These are phyloP conservation scores for Juncus effusus DNA, from an alignment of 176 grass and related monocot genomes.

Conservation along the genomic window DNA sequence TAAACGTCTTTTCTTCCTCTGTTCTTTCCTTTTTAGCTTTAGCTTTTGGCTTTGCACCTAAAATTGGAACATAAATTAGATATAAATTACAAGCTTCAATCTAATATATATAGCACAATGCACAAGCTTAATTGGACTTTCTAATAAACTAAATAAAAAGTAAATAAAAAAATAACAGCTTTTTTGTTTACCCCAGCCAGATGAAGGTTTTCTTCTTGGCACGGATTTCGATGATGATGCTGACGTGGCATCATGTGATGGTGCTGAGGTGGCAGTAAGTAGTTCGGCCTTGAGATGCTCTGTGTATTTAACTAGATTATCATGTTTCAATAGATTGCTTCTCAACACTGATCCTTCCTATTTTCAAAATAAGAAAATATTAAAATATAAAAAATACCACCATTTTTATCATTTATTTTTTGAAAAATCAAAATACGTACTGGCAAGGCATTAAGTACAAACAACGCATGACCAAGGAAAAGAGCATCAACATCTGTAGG, in stretches of 20 bases:
- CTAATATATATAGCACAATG: background rate
- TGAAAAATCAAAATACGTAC: slow-evolving; percentile 42
- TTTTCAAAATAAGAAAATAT: background rate
- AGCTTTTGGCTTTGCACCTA: slow-evolving; percentile 64
- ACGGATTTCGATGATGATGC: slow-evolving; percentile 35
- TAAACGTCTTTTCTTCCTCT: slow-evolving; percentile 78
- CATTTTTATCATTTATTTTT: slow-evolving; percentile 11
- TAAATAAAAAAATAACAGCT: slow-evolving; percentile 1
- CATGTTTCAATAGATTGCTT: slow-evolving; percentile 61
- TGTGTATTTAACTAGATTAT: slow-evolving; percentile 63
- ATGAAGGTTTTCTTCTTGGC: slow-evolving; percentile 60
- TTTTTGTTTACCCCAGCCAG: slow-evolving; percentile 43
- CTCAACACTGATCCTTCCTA: slow-evolving; percentile 70
- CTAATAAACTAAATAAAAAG: slow-evolving; percentile 1
- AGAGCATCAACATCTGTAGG: slow-evolving; percentile 92
- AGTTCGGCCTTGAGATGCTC: slow-evolving; percentile 51
- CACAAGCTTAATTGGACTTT: slow-evolving; percentile 5
- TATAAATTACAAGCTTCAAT: background rate
- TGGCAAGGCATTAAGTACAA: slow-evolving; percentile 74
- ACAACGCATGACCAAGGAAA: slow-evolving; percentile 86
- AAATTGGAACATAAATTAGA: slow-evolving; percentile 2
- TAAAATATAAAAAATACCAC: background rate
- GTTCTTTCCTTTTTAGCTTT: slow-evolving; percentile 74
- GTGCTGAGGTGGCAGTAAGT: slow-evolving; percentile 39
- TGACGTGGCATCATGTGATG: slow-evolving; percentile 36